Base-by-base conservation (phyloP, 176 grass and related monocot genomes). In the Melocanna baccifera region DNA sequence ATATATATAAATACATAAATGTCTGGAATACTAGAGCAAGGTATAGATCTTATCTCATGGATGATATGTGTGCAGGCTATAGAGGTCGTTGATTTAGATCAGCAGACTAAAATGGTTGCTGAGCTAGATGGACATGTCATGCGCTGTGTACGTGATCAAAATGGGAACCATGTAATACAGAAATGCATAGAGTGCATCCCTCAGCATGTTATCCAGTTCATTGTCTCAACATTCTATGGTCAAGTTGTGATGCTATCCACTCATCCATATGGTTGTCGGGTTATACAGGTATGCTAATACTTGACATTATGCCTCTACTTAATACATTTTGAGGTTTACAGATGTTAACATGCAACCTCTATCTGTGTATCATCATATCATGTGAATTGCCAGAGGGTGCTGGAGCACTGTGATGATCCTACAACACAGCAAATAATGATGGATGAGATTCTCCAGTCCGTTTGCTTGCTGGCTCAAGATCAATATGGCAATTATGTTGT, bases 401-500 rank as follows among this genome's bases (percentile, higher is more conserved):
- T 96, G 78, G 91, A 96, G 87, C 91, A 92, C 40, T 96, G 94
- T 80, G 88, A 96, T 81, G 86, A 96, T 68, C 68, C 86, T 71
- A 93, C 88, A 64, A 93, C 88, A 19, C 94, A 91, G 61, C 91
- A 92, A 70, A 93, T 96, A 85, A 90, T 96, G 86, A 93, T 96
- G 94, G 91, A 88, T 59, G 94, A 97, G 82, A 97, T 97, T 85
- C 88, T 94, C 55, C 64, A 91, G 64, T 91, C 89, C 28, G 89
- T 94, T 64, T 83, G 87, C 77, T 62, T 90, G 75, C 84, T 97
- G 77, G 86, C 94, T 29, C 87, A 97, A 48, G 91, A 97, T 75
- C 94, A 94, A 45, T 97, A 94, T 88, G 94, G 94, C 70, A 97
- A 97, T 66, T 97, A 97, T 46, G 94, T 97, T 69, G 91, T 97